A percentile compares a stretch with the other conserved stretches of the same genome.
Conservation (phyloP, 768 basidiomycete genomes). For the Kwoniella bestiolae region DNA sequence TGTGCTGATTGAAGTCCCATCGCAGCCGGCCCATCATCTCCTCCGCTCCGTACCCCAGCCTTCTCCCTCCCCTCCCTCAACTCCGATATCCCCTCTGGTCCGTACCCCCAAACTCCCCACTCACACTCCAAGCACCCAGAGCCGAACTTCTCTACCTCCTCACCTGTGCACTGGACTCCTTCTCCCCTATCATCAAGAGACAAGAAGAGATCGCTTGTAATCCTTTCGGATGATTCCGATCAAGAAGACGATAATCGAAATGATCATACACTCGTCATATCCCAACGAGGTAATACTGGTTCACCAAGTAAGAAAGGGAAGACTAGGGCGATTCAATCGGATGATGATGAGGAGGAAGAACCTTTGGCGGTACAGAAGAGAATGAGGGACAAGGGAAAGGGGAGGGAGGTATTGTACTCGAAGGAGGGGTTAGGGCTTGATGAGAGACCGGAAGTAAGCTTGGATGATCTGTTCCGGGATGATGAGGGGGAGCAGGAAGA, state of each 20-base stretch:
- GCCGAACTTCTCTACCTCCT: background rate
- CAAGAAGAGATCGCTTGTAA: background rate
- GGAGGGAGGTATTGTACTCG: background rate
- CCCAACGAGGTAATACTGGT: background rate
- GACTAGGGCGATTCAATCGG: slow-evolving; percentile 8
- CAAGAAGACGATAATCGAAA: slow-evolving; percentile 4
- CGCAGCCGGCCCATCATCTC: slow-evolving; percentile 17
- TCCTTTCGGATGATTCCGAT: slow-evolving; percentile 19
- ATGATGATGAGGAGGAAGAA: slow-evolving; percentile 14
- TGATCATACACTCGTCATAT: background rate
- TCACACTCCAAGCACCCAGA: background rate
- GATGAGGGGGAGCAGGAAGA: background rate
- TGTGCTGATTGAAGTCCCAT: no score
- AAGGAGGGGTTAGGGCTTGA: background rate
- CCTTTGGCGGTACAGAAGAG: background rate
- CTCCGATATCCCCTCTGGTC: slow-evolving; percentile 17
- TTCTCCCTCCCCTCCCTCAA: slow-evolving; percentile 11
- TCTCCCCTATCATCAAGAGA: slow-evolving; percentile 10
- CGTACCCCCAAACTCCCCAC: slow-evolving; percentile 21
- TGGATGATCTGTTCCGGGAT: background rate
- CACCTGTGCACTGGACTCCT: slow-evolving; percentile 11
- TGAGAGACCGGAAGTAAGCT: background rate
- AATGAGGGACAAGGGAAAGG: slow-evolving; percentile 1
- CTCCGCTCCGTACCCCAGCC: slow-evolving; percentile 13
- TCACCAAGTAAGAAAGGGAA: background rate